Evolutionary conservation across 345 rosid genomes (phyloP).

Genomic region (Tarenaya hassleriana): DNA sequence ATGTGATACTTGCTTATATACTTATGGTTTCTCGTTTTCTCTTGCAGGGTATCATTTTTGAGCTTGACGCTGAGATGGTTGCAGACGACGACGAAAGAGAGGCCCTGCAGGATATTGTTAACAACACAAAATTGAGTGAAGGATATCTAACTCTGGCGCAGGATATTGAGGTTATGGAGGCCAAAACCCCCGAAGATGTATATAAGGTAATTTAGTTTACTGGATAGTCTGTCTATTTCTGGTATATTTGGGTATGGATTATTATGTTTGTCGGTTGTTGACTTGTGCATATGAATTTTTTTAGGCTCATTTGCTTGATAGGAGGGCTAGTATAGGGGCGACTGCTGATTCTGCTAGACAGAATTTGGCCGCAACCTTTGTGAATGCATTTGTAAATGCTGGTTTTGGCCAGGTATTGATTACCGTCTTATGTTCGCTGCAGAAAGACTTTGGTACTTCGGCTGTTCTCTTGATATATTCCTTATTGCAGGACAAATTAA

Average conservation of each 20-base stretch:
- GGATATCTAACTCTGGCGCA: constrained; percentile 97
- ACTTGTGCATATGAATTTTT: constrained; percentile 16
- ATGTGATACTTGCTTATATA: constrained; percentile 14
- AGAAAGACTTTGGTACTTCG: background rate
- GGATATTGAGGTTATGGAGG: constrained; percentile 99
- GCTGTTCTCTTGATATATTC: constrained; percentile 11
- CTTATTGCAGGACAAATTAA: constrained; percentile 68
- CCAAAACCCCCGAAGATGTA: constrained; percentile 94
- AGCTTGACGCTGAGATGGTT: constrained; percentile 71
- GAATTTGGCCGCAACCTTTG: constrained; percentile 96
- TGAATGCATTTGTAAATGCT: constrained; percentile 98
- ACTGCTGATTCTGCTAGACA: constrained; percentile 93
- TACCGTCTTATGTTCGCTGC: background rate
- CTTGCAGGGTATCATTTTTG: constrained; percentile 64
- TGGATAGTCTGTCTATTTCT: constrained; percentile 9
- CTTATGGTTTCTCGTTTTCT: background rate
- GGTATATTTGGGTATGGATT: constrained; percentile 3
- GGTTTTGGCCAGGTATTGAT: constrained; percentile 90
- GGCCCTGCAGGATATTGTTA: constrained; percentile 71
- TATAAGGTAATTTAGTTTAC: constrained; percentile 56
- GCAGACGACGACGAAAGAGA: constrained; percentile 70
- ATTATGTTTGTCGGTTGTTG: constrained; percentile 14
- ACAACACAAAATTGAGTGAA: constrained; percentile 74
- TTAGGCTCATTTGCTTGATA: constrained; percentile 96
- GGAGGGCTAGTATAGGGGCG: constrained; percentile 78